phyloP scores from a whole-genome alignment of 805 yeast species.

The Saccharomycopsis babjevae region DNA sequence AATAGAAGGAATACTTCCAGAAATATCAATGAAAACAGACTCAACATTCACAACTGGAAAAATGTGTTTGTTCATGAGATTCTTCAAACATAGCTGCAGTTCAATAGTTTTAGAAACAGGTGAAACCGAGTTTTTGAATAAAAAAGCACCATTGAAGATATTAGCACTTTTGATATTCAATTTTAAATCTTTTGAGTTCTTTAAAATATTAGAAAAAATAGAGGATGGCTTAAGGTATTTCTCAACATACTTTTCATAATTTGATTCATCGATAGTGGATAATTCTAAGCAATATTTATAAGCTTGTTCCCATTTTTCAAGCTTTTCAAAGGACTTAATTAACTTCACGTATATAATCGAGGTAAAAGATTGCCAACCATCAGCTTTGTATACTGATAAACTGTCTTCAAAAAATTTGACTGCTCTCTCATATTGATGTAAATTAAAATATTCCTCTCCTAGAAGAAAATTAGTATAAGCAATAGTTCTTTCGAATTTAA shows the following conservation, averaged over 20 bases:
- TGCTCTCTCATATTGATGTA: constrained; percentile 31
- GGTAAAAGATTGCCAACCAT: constrained; percentile 32
- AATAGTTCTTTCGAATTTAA: constrained; percentile 30
- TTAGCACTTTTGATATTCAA: constrained; percentile 15
- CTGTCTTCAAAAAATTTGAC: constrained; percentile 33
- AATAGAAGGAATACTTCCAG: constrained; percentile 18
- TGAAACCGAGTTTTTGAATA: constrained; percentile 19
- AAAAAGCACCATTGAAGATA: constrained; percentile 20
- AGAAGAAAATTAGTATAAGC: constrained; percentile 38
- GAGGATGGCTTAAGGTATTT: neutral
- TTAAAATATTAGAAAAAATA: neutral
- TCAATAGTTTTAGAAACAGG: constrained; percentile 18
- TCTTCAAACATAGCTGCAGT: constrained; percentile 26
- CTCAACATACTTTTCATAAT: neutral
- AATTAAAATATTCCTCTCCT: constrained; percentile 36
- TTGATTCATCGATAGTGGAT: constrained; percentile 20
- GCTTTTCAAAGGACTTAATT: constrained; percentile 28
- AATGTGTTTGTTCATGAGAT: constrained; percentile 1
- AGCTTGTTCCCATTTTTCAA: constrained; percentile 27
- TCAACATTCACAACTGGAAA: constrained; percentile 1
- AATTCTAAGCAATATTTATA: constrained; percentile 27
- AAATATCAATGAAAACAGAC: constrained; percentile 6
- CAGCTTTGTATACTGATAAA: constrained; percentile 29
- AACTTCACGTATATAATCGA: constrained; percentile 29
- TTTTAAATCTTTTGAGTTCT: neutral